Evolutionary conservation across 1,284 basidiomycete genomes (phyloP).

Genomic region (Apiotrichum veenhuisii): DNA sequence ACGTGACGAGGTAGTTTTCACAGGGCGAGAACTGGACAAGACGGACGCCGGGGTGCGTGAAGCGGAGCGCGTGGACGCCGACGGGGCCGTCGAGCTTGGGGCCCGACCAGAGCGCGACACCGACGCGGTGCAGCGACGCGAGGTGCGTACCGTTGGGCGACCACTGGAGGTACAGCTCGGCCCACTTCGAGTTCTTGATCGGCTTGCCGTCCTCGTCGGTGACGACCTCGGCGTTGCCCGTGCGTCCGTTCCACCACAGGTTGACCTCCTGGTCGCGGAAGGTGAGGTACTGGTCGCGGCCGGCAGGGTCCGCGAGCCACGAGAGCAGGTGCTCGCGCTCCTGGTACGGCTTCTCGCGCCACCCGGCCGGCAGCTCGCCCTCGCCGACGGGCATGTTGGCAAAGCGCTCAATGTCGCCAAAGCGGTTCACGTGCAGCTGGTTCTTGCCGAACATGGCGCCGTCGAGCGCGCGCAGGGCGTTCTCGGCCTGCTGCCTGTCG

Average conservation of each 20-base stretch:
- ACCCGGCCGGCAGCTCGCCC: slow-evolving; percentile 60
- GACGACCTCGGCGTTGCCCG: slow-evolving; percentile 78
- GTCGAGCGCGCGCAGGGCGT: slow-evolving; percentile 76
- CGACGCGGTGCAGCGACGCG: slow-evolving; percentile 90
- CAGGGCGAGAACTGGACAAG: slow-evolving; percentile 97
- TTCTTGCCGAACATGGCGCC: slow-evolving; percentile 87
- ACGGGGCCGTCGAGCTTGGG: slow-evolving; percentile 45
- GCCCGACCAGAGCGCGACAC: slow-evolving; percentile 95
- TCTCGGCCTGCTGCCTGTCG: slow-evolving; percentile 72
- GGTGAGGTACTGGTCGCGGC: slow-evolving; percentile 93
- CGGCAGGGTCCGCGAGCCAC: slow-evolving; percentile 88
- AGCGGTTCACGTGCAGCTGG: slow-evolving; percentile 83
- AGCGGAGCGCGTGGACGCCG: slow-evolving; percentile 57
- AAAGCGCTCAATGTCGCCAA: slow-evolving; percentile 88
- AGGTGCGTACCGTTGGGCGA: slow-evolving; percentile 93
- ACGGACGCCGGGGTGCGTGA: slow-evolving; percentile 92
- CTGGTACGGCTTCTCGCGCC: slow-evolving; percentile 65
- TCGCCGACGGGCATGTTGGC: slow-evolving; percentile 78
- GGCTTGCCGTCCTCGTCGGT: slow-evolving; percentile 54
- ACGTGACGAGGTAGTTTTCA: slow-evolving; percentile 96
- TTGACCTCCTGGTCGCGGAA: slow-evolving; percentile 89
- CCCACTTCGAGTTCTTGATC: slow-evolving; percentile 65
- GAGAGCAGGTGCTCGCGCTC: slow-evolving; percentile 91
- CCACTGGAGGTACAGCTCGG: slow-evolving; percentile 96
- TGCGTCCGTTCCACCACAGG: slow-evolving; percentile 90